Conservation (phyloP, 2,329 filamentous ascomycete species). For the Venturia oleaginea region DNA sequence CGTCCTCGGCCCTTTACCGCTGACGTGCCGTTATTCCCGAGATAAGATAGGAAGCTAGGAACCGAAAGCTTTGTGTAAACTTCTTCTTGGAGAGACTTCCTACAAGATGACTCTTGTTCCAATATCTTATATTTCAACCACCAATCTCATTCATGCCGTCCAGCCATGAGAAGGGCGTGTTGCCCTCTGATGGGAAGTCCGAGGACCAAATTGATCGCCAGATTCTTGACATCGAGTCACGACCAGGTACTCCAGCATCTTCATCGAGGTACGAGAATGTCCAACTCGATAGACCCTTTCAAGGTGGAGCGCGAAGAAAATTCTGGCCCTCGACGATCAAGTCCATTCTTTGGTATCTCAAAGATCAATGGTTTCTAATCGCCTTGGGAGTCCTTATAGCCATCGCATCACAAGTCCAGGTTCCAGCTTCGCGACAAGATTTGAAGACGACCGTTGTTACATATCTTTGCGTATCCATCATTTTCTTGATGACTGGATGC, state of each 20-base stretch:
- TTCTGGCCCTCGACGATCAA: background rate
- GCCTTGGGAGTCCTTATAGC: slow-evolving; percentile 46
- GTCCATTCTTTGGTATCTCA: background rate
- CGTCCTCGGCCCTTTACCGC: background rate
- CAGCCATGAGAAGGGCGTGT: background rate
- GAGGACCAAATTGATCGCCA: background rate
- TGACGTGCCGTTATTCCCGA: slow-evolving; percentile 1
- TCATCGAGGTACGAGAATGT: background rate
- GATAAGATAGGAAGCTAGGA: background rate
- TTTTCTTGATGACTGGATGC: slow-evolving; percentile 63
- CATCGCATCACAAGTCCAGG: slow-evolving; percentile 46
- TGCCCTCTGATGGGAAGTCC: background rate
- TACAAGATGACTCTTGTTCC: background rate
- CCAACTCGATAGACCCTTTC: background rate
- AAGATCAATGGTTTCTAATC: slow-evolving; percentile 54
- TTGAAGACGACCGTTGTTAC: slow-evolving; percentile 45
- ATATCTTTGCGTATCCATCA: slow-evolving; percentile 59
- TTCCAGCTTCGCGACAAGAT: slow-evolving; percentile 45
- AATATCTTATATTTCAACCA: background rate
- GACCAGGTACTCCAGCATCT: background rate
- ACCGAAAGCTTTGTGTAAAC: background rate
- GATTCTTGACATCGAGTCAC: background rate
- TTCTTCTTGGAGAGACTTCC: background rate
- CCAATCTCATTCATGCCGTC: background rate
- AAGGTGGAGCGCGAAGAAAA: background rate